Conservation (phyloP, 163 green algal genomes). For the Scenedesmus sp. region DNA sequence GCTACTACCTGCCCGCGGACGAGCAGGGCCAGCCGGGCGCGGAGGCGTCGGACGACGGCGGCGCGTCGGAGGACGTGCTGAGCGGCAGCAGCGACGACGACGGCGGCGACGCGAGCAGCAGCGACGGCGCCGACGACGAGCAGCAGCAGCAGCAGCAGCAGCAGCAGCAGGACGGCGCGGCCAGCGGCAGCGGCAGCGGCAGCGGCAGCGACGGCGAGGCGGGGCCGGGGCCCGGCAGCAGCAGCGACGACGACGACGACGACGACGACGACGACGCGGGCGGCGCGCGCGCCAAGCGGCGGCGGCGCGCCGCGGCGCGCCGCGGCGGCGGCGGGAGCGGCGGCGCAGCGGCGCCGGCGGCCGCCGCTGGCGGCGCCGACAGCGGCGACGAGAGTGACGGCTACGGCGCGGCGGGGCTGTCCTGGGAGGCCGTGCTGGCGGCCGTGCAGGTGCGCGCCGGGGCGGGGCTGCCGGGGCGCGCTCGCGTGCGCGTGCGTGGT, state of each 20-base stretch:
- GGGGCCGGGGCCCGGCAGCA: background rate
- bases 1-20: conserved; percentile 83
- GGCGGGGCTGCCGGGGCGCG: background rate
- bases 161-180: no score
- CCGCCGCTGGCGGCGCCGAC: conserved; percentile 15
- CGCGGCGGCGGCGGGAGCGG: background rate
- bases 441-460: conserved; percentile 57
- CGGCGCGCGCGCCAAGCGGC: no score
- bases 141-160: conserved; percentile 1
- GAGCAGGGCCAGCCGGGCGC: conserved; percentile 28
- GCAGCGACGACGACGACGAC: no score
- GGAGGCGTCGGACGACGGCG: conserved; percentile 1
- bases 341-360: background rate
- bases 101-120: conserved; percentile 19
- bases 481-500: background rate
- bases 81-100: conserved; percentile 10
- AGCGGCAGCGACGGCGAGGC: conserved; percentile 65
- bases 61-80: background rate
- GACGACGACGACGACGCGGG: no score
- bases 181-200: conserved; percentile 23
- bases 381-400: conserved; percentile 73
- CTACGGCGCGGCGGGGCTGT: conserved; percentile 81
- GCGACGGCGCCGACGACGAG: background rate
- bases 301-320: no score
- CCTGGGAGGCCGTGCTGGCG: conserved; percentile 85